Conservation (phyloP, 208 protist genomes). For the Wallacemonas rigidus region DNA sequence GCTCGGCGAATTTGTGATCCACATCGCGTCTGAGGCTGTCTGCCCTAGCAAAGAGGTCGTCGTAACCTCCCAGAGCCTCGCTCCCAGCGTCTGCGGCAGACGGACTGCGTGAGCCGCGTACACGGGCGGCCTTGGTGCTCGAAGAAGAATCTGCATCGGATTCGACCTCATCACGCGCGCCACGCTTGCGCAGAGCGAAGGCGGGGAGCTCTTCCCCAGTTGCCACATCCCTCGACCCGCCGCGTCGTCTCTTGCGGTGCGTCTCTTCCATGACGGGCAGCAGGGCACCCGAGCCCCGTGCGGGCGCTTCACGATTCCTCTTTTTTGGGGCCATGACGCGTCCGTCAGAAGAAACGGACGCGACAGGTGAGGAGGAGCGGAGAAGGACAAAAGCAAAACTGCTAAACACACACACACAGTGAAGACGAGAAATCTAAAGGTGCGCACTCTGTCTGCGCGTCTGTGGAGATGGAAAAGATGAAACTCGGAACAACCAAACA, state of each 20-base stretch:
- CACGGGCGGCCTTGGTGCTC: background rate
- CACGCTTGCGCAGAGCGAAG: background rate
- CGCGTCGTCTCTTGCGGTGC: background rate
- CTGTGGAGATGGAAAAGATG: background rate
- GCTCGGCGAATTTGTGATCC: constrained; percentile 16
- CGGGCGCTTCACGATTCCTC: background rate
- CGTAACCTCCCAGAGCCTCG: background rate
- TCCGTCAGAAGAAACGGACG: too few species aligned
- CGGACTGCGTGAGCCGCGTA: constrained; percentile 2
- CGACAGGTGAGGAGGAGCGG: too few species aligned
- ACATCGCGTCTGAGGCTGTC: background rate
- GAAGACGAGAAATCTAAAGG: too few species aligned
- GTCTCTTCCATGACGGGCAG: background rate
- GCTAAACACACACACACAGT: constrained; percentile 13
- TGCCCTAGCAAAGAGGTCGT: background rate
- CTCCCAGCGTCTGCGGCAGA: constrained; percentile 6
- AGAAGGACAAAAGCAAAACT: too few species aligned
- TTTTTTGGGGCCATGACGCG: constrained; percentile 2
- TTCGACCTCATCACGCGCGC: background rate
- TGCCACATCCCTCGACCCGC: background rate
- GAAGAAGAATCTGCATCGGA: constrained; percentile 6
- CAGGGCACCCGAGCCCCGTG: background rate
- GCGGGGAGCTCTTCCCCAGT: background rate
- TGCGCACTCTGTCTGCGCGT: too few species aligned
- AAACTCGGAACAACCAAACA: background rate